Percentiles rank a stretch among this genome's conserved stretches.
Conservation (phyloP, 2,329 filamentous ascomycete species). For the Colletotrichum melonis region DNA sequence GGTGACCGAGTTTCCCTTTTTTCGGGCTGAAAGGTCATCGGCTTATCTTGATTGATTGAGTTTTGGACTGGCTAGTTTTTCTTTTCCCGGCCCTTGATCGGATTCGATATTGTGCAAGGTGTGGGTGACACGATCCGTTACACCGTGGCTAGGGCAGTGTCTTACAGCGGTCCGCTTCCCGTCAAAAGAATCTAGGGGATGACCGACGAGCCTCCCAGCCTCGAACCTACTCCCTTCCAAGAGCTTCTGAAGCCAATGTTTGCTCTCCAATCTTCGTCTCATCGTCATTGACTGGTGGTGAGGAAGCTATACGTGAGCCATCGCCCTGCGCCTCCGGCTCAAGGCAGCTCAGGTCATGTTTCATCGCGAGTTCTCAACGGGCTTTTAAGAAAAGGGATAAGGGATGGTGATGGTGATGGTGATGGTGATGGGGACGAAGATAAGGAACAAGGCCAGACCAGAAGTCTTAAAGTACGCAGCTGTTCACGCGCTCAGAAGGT, state of each 20-base stretch:
- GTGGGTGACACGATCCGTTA: neutral
- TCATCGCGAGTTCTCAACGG: neutral
- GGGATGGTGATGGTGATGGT: neutral
- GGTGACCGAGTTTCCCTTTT: neutral
- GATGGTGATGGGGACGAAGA: too few relatives aligned
- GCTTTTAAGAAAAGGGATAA: neutral
- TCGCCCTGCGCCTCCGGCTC: neutral
- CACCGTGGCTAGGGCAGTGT: neutral
- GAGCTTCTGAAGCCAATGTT: neutral
- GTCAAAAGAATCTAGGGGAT: neutral
- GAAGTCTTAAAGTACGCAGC: neutral
- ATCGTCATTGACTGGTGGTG: neutral
- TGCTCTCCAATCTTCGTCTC: neutral
- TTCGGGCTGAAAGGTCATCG: neutral
- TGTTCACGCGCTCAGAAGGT: neutral
- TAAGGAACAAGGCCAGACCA: neutral
- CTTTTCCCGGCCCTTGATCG: neutral
- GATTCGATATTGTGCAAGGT: neutral
- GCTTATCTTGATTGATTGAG: neutral
- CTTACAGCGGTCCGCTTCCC: neutral
- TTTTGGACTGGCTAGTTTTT: neutral
- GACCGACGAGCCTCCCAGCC: neutral
- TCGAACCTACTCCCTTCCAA: neutral
- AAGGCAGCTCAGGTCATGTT: neutral
- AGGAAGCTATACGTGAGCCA: neutral